phyloP scores from a whole-genome alignment of 371 early-diverging fungal species.

The Blyttiomyces sp. region DNA sequence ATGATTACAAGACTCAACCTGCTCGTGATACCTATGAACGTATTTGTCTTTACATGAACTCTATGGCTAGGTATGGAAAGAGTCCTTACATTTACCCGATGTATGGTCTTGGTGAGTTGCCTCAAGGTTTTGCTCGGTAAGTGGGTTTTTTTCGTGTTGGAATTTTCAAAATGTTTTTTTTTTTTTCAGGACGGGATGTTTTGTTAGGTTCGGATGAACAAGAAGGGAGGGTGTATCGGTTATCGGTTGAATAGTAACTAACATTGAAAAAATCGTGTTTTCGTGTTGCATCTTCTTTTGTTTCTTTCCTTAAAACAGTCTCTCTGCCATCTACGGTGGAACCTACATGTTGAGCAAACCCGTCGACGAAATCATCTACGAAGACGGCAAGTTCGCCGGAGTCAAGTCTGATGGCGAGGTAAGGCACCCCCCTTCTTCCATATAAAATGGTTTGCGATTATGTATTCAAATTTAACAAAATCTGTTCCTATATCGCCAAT shows the following conservation, averaged over 20 bases:
- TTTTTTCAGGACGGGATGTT: background rate
- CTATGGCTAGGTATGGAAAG: constrained; percentile 94
- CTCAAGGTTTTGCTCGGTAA: constrained; percentile 98
- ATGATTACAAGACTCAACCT: constrained; percentile 79
- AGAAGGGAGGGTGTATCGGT: too few relatives aligned
- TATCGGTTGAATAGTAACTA: too few relatives aligned
- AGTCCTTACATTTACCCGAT: constrained; percentile 99
- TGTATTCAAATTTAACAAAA: constrained; percentile 3
- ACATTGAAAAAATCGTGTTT: too few relatives aligned
- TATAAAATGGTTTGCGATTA: constrained; percentile 10
- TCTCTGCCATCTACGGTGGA: constrained; percentile 96
- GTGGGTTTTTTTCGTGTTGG: constrained; percentile 16
- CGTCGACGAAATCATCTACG: constrained; percentile 86
- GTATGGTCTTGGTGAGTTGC: constrained; percentile 98
- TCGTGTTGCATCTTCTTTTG: too few relatives aligned
- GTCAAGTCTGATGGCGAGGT: constrained; percentile 82
- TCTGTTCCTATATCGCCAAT: too few relatives aligned
- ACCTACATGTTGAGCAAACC: constrained; percentile 95
- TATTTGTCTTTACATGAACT: constrained; percentile 91
- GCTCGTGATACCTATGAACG: constrained; percentile 93
- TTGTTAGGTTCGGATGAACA: too few relatives aligned
- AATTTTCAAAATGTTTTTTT: background rate
- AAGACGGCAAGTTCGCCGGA: constrained; percentile 79
- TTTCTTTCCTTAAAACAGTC: constrained; percentile 19
- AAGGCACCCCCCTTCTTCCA: background rate